Percentiles rank a stretch among this genome's conserved stretches.
These are phyloP conservation scores for Calonectria henricotiae DNA, from an alignment of 2,329 filamentous ascomycete genomes.

Conservation along the genomic window DNA sequence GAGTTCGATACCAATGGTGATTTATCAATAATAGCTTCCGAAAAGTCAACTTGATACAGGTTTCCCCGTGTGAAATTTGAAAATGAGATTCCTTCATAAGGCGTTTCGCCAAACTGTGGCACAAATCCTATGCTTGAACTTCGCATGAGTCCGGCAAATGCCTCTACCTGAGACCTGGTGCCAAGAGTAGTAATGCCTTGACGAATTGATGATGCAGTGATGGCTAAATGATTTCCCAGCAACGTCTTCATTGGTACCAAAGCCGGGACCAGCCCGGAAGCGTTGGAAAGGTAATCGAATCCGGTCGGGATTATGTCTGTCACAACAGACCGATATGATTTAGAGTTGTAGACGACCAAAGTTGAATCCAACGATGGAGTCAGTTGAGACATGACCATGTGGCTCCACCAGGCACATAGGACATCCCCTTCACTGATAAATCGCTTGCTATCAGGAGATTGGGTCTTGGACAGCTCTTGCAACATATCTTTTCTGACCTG, in stretches of 20 bases:
- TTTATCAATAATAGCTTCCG: background rate
- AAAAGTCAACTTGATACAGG: background rate
- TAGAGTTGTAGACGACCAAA: slow-evolving; percentile 20
- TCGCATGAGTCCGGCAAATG: slow-evolving; percentile 3
- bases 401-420: slow-evolving; percentile 17
- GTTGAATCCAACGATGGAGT: slow-evolving; percentile 4
- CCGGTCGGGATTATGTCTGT: slow-evolving; percentile 4
- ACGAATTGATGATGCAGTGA: background rate
- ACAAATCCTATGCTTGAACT: slow-evolving; percentile 1
- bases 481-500: background rate
- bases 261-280: background rate
- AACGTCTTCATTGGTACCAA: slow-evolving; percentile 5
- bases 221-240: background rate
- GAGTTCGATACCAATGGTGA: background rate
- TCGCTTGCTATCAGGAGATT: background rate
- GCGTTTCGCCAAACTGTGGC: slow-evolving; percentile 4
- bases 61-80: slow-evolving; percentile 4
- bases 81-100: background rate
- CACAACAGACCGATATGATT: slow-evolving; percentile 14
- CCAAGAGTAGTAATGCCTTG: background rate
- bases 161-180: slow-evolving; percentile 1
- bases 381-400: slow-evolving; percentile 1
- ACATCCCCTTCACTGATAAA: slow-evolving; percentile 17
- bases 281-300: slow-evolving; percentile 16
- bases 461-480: background rate